Evolutionary conservation across 306 rosid species (phyloP), one percentile per base, ranked within the genome.

Genomic region (Abrus pulchellus): DNA sequence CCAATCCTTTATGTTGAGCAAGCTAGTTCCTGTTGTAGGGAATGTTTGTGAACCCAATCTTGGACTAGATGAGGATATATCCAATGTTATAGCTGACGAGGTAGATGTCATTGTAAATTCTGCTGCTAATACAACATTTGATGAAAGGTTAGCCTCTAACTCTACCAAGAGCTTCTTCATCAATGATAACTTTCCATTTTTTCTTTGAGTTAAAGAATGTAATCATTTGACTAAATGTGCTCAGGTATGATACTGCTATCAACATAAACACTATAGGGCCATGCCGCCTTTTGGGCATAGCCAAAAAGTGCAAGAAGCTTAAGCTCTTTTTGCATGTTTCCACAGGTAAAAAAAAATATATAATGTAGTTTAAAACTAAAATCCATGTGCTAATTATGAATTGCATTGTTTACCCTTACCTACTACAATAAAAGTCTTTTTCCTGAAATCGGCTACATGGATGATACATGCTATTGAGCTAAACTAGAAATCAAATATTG

Each of bases 61-160:
- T 54, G 98, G 98, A 71, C 14, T 95, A 38, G 95, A 88, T 47
- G 84, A 85, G 13, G 89, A 80, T 63, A 41, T 85, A 10, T 86
- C 80, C 43, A 36, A 85, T 74, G 7, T 82, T 41, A 90, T 95
- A 44, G 87, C 87, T 2, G 90, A 87, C 14, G 97, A 95, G 68
- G 96, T 93, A 54, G 99, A 93, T 76, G 90, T 95, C 7, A 89
- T 95, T 75, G 92, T 95, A 74, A 95, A 95, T 67, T 95, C 97
- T 74, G 98, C 99, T 8, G 99, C 99, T 45, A 93, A 90, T 79
- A 95, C 99, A 49, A 89, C 99, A 54, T 95, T 95, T 81, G 93
- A 93, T 84, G 98, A 95, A 88, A 93, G 99, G 97, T 95, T 34
- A 72, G 80, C 52, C 30, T 59, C 72, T 33, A 32, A 36, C 27